Base-by-base conservation (phyloP, 352 stramenopile genomes). In the Halophytophthora polymorphica region DNA sequence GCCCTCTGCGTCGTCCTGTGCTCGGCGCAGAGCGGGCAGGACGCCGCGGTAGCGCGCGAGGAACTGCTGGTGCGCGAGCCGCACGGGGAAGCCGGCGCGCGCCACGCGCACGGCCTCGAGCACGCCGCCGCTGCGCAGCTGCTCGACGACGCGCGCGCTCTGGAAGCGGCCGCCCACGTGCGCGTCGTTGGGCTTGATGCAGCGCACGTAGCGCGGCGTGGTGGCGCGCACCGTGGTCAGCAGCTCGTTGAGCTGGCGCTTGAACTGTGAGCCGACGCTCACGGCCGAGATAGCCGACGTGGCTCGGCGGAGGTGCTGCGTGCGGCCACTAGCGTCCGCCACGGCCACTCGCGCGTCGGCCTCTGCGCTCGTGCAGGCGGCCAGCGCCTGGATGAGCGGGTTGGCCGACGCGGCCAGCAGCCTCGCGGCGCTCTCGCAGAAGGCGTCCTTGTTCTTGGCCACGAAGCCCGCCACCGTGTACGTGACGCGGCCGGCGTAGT, bases 181-280 rank as follows among this genome's bases (percentile, higher is more conserved):
- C 1, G 34, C 53, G 69, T 99, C 94, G 63, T 99, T 99, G 28
- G 97, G 97, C 63, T 99, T 99, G 34, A 99, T 88, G 65, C 97
- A 99, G 51, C 97, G 93, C 49, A 99, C 93, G 71, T 99, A 99
- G 71, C 99, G 96, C 36, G 96, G 96, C 21, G 88, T 83, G 6
- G 96, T 99, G 19, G 73, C 73, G 22, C 97, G 90, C 37, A 99
- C 98, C 13, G 85, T 88, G 6, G 78, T 68, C 43, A 98, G 81
- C 12, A 99, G 80, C n/a, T 95, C 79, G 39, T 88, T 91, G 19
- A 99, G 74, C 63, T 98, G 96, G 18, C 83, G 73, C 46, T 93
- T 95, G 68, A 99, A 99, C 61, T 98, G 89, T 10, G 85, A 90
- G 17, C 85, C 90, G 8, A 95, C 78, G 44, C 77, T 93, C 8